phyloP scores from a whole-genome alignment of 306 rosid species.

The Quercus aquifolioides region DNA sequence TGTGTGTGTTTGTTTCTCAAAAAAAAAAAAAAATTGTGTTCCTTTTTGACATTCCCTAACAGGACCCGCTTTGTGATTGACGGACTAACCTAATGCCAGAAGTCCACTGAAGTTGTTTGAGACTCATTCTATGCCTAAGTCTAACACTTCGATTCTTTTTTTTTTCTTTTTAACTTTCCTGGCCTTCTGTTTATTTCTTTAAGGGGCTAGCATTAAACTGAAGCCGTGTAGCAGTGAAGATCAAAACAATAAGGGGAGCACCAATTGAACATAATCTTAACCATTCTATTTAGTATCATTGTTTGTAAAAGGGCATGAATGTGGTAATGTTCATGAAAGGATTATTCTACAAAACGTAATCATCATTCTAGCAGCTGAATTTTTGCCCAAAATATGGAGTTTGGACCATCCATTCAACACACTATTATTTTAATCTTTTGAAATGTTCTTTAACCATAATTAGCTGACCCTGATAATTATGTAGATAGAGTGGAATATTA shows the following conservation, averaged over 20 bases:
- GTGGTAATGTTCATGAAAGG: neutral
- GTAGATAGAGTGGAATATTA: too few relatives aligned
- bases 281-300: too few relatives aligned
- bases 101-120: neutral
- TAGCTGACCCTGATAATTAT: too few relatives aligned
- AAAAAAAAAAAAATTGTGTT: constrained; percentile 2
- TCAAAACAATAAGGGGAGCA: neutral
- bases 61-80: neutral
- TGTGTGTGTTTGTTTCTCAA: too few relatives aligned
- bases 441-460: too few relatives aligned
- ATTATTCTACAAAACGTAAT: neutral
- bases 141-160: neutral
- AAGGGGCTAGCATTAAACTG: neutral
- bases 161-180: neutral
- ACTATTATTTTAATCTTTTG: too few relatives aligned
- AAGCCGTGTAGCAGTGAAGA: neutral
- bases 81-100: neutral
- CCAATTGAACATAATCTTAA: neutral
- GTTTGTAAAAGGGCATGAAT: neutral
- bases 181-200: neutral
- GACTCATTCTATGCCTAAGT: neutral
- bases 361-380: neutral
- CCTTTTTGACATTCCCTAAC: neutral
- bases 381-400: too few relatives aligned
- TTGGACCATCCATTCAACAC: too few relatives aligned